Base-by-base conservation (phyloP, 2,329 filamentous ascomycete species). In the Zymoseptoria brevis region DNA sequence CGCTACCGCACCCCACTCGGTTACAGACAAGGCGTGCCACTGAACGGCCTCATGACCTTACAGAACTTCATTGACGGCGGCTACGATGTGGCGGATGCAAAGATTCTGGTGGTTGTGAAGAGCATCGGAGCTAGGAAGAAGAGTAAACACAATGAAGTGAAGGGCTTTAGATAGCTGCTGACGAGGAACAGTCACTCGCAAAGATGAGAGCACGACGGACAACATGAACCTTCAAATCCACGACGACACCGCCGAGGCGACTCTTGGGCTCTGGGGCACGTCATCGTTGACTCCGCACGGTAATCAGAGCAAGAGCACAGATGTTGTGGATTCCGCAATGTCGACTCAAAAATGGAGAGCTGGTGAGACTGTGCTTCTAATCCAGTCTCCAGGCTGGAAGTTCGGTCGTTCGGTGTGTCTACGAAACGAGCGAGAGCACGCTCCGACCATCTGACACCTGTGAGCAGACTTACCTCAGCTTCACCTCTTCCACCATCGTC, bases 81-180 rank as follows among this genome's bases (percentile, higher is more conserved):
- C 0, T 79, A 80, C 58, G 82, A 85, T 68, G 69, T 82, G 8
- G 66, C 71, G 1, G 77, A 78, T 41, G 77, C 74, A 0, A 82
- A 79, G 55, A 72, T 86, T 1, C 73, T 86, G 2, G 79, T 85
- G 0, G 82, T 83, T 55, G 80, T 86, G 3, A 82, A 82, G 68
- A 82, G 79, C 58, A 75, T 86, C 56, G 81, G 82, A 0, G 75
- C 76, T 5, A 77, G 75, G 55, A 82, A 80, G 69, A 78, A 72
- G 60, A 71, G 79, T 81, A 66, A 16, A 65, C 22, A 53, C 26
- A 24, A 45, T 22, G 22, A 16, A 45, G 11, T n/a, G 35, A 45
- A 45, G 35, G 35, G 35, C 35, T 45, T 45, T 21, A 50, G n/a
- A 8, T 16, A 16, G 7, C 26, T 16, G 45, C 57, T 66, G 54